phyloP scores from a whole-genome alignment of 2,329 filamentous ascomycete species.

The Shiraia sp. region DNA sequence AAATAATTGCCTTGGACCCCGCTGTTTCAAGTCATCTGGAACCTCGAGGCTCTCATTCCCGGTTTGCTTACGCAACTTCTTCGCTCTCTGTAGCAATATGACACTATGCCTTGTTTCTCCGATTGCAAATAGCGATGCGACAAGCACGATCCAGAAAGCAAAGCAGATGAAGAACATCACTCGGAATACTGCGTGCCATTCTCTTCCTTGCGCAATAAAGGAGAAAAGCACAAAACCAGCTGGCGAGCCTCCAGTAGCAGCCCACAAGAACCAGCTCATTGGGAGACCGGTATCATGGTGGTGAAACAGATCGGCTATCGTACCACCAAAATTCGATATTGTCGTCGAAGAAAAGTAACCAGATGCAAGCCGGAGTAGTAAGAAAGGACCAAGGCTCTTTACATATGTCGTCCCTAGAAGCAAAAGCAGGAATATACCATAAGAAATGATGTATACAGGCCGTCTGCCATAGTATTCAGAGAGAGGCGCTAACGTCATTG shows the following conservation, averaged over 20 bases:
- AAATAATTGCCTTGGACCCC: slow-evolving; percentile 46
- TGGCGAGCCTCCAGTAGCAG: slow-evolving; percentile 52
- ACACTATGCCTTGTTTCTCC: slow-evolving; percentile 53
- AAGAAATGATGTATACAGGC: slow-evolving; percentile 50
- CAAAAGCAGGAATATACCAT: slow-evolving; percentile 49
- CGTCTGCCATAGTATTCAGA: slow-evolving; percentile 49
- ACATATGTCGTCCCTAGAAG: slow-evolving; percentile 51
- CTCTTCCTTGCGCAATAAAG: slow-evolving; percentile 48
- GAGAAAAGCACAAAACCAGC: slow-evolving; percentile 53
- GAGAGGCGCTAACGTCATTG: slow-evolving; percentile 41
- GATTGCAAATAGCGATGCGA: slow-evolving; percentile 40
- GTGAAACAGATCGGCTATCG: slow-evolving; percentile 52
- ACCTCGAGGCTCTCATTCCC: slow-evolving; percentile 35
- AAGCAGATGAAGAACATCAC: slow-evolving; percentile 52
- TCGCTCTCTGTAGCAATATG: slow-evolving; percentile 45
- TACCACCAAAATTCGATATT: slow-evolving; percentile 48
- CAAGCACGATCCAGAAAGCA: slow-evolving; percentile 50
- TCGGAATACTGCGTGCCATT: slow-evolving; percentile 53
- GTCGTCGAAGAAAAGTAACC: slow-evolving; percentile 51
- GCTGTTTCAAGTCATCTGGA: slow-evolving; percentile 46
- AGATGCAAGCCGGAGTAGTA: slow-evolving; percentile 50
- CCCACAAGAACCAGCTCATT: slow-evolving; percentile 52
- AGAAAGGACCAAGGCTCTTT: slow-evolving; percentile 47
- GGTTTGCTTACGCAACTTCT: slow-evolving; percentile 27
- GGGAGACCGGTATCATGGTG: slow-evolving; percentile 48